Conservation (phyloP, 2,329 filamentous ascomycete species). For the Nannizziopsis arthrosporioides region DNA sequence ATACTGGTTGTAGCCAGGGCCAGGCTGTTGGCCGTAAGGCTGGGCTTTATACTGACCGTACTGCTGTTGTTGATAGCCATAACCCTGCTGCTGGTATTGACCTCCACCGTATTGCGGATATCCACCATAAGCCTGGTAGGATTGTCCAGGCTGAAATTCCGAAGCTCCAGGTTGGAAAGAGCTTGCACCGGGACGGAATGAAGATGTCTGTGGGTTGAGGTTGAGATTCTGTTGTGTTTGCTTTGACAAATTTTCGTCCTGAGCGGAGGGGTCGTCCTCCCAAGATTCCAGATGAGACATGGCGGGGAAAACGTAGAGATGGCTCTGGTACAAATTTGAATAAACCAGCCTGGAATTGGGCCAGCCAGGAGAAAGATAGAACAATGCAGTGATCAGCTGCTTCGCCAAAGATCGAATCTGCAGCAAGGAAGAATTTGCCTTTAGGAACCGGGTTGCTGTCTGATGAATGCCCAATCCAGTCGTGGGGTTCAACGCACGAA, state of each 20-base stretch:
- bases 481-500: slow-evolving; percentile 8
- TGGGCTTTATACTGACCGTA: background rate
- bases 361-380: background rate
- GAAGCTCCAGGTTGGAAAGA: slow-evolving; percentile 63
- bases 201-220: slow-evolving; percentile 47
- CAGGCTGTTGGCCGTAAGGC: slow-evolving; percentile 17
- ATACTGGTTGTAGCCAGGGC: slow-evolving; percentile 21
- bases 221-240: slow-evolving; percentile 68
- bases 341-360: background rate
- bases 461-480: background rate
- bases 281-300: slow-evolving; percentile 93
- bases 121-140: slow-evolving; percentile 48
- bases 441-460: background rate
- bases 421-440: background rate
- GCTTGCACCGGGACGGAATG: slow-evolving; percentile 55
- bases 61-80: slow-evolving; percentile 39
- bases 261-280: slow-evolving; percentile 73
- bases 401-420: background rate
- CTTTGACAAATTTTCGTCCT: slow-evolving; percentile 64
- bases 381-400: background rate
- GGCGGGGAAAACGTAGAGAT: slow-evolving; percentile 21
- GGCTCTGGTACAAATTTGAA: background rate
- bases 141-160: slow-evolving; percentile 60
- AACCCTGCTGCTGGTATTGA: slow-evolving; percentile 40
- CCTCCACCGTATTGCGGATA: slow-evolving; percentile 38